Evolutionary conservation across 2,329 filamentous ascomycete species (phyloP).

Genomic region (Stemphylium beticola): DNA sequence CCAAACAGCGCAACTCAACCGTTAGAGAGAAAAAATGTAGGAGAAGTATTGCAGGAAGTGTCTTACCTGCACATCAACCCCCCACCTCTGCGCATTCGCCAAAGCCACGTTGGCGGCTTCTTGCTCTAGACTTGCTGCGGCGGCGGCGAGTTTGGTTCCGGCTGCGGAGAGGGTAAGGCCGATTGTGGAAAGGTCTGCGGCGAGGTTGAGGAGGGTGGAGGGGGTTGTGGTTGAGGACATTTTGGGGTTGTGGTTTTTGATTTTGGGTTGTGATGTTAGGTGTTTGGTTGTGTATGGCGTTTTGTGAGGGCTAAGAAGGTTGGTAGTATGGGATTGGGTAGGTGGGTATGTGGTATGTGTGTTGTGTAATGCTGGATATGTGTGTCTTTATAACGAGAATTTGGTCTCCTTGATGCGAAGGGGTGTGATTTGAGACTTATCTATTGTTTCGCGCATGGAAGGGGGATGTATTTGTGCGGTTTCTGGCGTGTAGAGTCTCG

Average conservation of each 20-base stretch:
- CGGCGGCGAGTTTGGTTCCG: conserved; percentile 21
- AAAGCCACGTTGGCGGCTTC: conserved; percentile 34
- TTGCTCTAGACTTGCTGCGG: conserved; percentile 25
- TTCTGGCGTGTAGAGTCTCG: no score
- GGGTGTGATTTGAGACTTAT: no score
- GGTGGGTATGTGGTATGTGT: background rate
- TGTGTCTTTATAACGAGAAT: background rate
- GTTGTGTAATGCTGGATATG: background rate
- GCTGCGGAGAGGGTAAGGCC: conserved; percentile 19
- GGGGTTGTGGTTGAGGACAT: conserved; percentile 28
- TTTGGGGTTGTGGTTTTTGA: background rate
- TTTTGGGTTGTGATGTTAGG: no score
- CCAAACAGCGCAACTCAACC: no score
- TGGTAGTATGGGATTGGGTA: background rate
- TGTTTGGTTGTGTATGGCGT: no score
- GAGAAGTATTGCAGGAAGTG: background rate
- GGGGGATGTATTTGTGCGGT: no score
- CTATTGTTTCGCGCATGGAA: no score
- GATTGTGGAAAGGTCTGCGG: conserved; percentile 25
- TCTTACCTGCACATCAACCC: conserved; percentile 29
- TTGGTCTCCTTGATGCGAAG: no score
- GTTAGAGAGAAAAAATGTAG: background rate
- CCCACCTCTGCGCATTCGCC: conserved; percentile 29
- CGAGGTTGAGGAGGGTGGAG: conserved; percentile 29
- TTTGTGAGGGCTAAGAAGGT: no score